These are phyloP conservation scores for Fusarium transvaalense DNA, from an alignment of 2,329 filamentous ascomycete genomes.

Conservation along the genomic window DNA sequence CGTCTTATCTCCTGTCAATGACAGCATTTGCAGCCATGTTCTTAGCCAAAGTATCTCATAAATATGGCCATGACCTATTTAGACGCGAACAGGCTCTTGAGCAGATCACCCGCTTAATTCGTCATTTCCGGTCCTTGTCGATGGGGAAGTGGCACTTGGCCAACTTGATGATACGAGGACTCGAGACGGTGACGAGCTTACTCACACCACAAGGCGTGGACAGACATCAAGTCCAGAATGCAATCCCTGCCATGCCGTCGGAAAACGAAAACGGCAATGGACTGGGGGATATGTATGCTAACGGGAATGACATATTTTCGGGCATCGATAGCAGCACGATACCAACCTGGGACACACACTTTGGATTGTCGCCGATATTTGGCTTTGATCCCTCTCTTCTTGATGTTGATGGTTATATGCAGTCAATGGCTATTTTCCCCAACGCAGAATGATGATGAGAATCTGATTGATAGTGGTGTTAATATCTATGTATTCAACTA, in stretches of 20 bases:
- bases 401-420: slow-evolving; percentile 32
- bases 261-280: not conserved
- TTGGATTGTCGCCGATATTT: slow-evolving; percentile 49
- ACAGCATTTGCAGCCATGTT: slow-evolving; percentile 66
- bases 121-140: slow-evolving; percentile 56
- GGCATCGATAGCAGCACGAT: slow-evolving; percentile 32
- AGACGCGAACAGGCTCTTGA: slow-evolving; percentile 54
- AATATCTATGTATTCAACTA: not conserved
- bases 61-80: slow-evolving; percentile 56
- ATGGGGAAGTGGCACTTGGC: slow-evolving; percentile 61
- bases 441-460: slow-evolving; percentile 7
- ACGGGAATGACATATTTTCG: slow-evolving; percentile 14
- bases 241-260: not conserved
- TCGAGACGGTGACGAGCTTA: slow-evolving; percentile 51
- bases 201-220: not conserved
- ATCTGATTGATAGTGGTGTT: not conserved
- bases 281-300: slow-evolving; percentile 4
- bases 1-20: slow-evolving; percentile 65
- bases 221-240: not conserved
- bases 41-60: slow-evolving; percentile 61
- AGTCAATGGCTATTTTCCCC: slow-evolving; percentile 36
- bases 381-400: slow-evolving; percentile 45
- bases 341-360: slow-evolving; percentile 46
- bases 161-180: slow-evolving; percentile 60
- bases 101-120: slow-evolving; percentile 55